A percentile compares a stretch with the other conserved stretches of the same genome.
Conservation (phyloP, 257 asterid genomes). For the Solanum appendiculatum region DNA sequence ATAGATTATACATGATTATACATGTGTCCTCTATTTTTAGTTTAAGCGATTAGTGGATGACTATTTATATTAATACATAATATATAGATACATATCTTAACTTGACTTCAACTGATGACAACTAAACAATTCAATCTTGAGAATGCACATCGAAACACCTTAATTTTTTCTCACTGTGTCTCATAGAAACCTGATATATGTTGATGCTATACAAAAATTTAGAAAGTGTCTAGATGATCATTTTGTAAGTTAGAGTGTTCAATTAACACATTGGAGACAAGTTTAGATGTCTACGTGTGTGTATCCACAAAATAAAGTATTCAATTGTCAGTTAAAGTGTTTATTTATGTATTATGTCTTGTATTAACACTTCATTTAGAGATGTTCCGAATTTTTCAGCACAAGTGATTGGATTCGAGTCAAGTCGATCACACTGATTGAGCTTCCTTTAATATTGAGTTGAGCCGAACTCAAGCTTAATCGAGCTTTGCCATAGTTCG, state of each 20-base stretch:
- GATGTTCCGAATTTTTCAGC: not conserved
- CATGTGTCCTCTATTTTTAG: not conserved
- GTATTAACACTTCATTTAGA: not conserved
- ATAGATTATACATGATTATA: not conserved
- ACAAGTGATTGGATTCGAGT: not conserved
- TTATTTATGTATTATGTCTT: not conserved
- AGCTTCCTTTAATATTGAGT: no score
- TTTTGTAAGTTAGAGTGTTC: not conserved
- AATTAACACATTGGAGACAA: not conserved
- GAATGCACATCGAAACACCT: not conserved
- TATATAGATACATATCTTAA: not conserved
- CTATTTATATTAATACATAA: not conserved
- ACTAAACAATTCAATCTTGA: not conserved
- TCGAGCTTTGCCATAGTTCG: no score
- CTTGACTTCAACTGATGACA: not conserved
- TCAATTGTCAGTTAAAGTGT: not conserved
- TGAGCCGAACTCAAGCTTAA: not conserved
- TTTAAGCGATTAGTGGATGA: not conserved
- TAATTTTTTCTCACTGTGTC: not conserved
- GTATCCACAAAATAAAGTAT: not conserved
- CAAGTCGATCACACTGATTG: no score
- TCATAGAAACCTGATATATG: not conserved
- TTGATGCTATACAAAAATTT: not conserved
- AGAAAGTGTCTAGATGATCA: not conserved
- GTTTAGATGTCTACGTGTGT: not conserved